These are phyloP conservation scores for Hypoxylon lienhwacheense DNA, from an alignment of 495 filamentous ascomycete genomes.

Conservation along the genomic window DNA sequence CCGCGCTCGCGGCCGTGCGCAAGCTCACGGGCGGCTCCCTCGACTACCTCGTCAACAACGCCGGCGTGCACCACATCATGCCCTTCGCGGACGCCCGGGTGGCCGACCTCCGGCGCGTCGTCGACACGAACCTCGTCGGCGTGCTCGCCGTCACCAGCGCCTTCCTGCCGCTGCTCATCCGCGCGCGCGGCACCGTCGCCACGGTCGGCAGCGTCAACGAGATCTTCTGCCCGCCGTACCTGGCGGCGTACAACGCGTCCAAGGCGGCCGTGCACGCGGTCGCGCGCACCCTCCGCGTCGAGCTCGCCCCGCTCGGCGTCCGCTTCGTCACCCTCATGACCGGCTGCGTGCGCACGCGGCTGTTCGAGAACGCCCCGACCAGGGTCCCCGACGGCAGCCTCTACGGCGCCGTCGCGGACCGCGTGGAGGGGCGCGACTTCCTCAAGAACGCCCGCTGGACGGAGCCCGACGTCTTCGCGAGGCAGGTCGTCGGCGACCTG, in stretches of 20 bases:
- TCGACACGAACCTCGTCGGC: constrained; percentile 59
- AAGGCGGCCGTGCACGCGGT: constrained; percentile 56
- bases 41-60: constrained; percentile 60
- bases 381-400: constrained; percentile 27
- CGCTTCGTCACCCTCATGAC: constrained; percentile 40
- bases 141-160: constrained; percentile 55
- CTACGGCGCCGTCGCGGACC: constrained; percentile 18
- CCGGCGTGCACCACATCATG: constrained; percentile 48
- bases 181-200: constrained; percentile 49
- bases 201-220: constrained; percentile 56
- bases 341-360: constrained; percentile 32
- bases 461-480: constrained; percentile 37
- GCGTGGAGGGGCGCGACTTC: constrained; percentile 27
- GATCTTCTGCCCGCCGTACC: constrained; percentile 48
- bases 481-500: constrained; percentile 35
- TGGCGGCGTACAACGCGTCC: constrained; percentile 53
- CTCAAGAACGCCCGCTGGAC: constrained; percentile 21
- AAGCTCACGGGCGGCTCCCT: constrained; percentile 35
- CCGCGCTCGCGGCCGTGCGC: constrained; percentile 35
- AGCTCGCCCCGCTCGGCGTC: constrained; percentile 57
- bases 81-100: constrained; percentile 53
- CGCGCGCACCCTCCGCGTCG: constrained; percentile 49
- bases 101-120: constrained; percentile 46
- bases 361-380: constrained; percentile 34
- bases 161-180: constrained; percentile 56